phyloP scores from a whole-genome alignment of 2,329 filamentous ascomycete species.

The Calonectria hawksworthii region DNA sequence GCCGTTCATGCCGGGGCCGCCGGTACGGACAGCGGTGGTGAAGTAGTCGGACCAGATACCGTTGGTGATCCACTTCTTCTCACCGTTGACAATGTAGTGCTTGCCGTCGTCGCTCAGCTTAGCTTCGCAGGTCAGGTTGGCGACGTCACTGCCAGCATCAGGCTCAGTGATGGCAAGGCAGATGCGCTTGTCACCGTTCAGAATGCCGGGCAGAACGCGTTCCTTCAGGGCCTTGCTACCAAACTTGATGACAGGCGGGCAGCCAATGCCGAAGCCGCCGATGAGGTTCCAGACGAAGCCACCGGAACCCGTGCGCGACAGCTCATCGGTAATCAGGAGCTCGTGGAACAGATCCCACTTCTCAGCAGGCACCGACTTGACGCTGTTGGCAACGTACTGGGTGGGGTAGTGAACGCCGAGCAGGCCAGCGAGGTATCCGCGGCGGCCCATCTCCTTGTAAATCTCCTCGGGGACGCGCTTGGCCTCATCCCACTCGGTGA shows the following conservation, averaged over 20 bases:
- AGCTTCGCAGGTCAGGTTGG: slow-evolving; percentile 94
- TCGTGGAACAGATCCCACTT: slow-evolving; percentile 99
- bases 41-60: slow-evolving; percentile 98
- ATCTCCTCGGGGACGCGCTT: slow-evolving; percentile 89
- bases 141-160: slow-evolving; percentile 94
- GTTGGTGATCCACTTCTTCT: slow-evolving; percentile 99
- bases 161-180: slow-evolving; percentile 98
- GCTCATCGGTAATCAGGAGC: slow-evolving; percentile 93
- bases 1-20: slow-evolving; percentile 91
- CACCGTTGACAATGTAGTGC: slow-evolving; percentile 99
- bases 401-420: slow-evolving; percentile 87
- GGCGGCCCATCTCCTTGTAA: slow-evolving; percentile 95
- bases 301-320: slow-evolving; percentile 89
- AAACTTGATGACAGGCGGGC: slow-evolving; percentile 92
- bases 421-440: slow-evolving; percentile 93
- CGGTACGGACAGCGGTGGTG: slow-evolving; percentile 94
- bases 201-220: slow-evolving; percentile 88
- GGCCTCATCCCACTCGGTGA: slow-evolving; percentile 97
- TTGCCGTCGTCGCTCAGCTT: slow-evolving; percentile 96
- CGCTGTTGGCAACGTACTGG: slow-evolving; percentile 76
- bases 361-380: slow-evolving; percentile 85
- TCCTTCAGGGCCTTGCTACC: slow-evolving; percentile 88
- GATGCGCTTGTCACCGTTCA: slow-evolving; percentile 95
- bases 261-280: slow-evolving; percentile 96
- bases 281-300: slow-evolving; percentile 98